These are phyloP conservation scores for Sphaerobolus stellatus DNA, from an alignment of 1,284 basidiomycete genomes.

Conservation along the genomic window DNA sequence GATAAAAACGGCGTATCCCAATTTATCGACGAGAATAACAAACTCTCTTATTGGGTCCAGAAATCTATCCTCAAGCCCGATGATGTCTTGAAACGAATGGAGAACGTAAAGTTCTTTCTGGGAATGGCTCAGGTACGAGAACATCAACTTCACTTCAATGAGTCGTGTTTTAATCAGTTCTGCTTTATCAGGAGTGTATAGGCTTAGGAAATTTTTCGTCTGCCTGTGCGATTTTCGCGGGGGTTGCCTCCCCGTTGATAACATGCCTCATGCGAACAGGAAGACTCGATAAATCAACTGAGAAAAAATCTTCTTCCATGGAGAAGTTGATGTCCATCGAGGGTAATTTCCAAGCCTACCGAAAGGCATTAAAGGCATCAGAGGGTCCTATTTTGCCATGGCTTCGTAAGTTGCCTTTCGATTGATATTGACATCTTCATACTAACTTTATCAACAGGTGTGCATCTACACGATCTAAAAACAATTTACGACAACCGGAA, in stretches of 20 bases:
- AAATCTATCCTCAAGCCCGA: conserved; percentile 40
- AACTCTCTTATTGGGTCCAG: conserved; percentile 45
- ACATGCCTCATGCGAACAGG: conserved; percentile 37
- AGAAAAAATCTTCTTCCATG: conserved; percentile 33
- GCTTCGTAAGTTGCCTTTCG: conserved; percentile 32
- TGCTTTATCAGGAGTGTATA: conserved; percentile 41
- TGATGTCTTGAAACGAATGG: conserved; percentile 33
- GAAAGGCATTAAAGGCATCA: conserved; percentile 30
- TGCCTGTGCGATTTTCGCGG: conserved; percentile 40
- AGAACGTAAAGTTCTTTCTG: conserved; percentile 44
- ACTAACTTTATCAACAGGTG: conserved; percentile 35
- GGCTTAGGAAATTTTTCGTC: conserved; percentile 44
- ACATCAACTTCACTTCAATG: no score
- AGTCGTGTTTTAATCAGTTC: no score
- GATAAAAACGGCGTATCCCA: conserved; percentile 29
- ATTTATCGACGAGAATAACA: conserved; percentile 33
- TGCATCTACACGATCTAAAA: conserved; percentile 40
- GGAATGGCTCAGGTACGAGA: conserved; percentile 37
- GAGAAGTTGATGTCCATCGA: conserved; percentile 34
- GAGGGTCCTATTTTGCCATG: conserved; percentile 36
- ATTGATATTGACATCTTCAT: not conserved
- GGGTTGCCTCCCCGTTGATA: conserved; percentile 40
- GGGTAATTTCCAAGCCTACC: conserved; percentile 38
- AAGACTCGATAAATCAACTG: conserved; percentile 29
- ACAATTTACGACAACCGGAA: conserved; percentile 25